Base-by-base conservation (phyloP, 352 stramenopile genomes). In the Phytophthora cryptogea region DNA sequence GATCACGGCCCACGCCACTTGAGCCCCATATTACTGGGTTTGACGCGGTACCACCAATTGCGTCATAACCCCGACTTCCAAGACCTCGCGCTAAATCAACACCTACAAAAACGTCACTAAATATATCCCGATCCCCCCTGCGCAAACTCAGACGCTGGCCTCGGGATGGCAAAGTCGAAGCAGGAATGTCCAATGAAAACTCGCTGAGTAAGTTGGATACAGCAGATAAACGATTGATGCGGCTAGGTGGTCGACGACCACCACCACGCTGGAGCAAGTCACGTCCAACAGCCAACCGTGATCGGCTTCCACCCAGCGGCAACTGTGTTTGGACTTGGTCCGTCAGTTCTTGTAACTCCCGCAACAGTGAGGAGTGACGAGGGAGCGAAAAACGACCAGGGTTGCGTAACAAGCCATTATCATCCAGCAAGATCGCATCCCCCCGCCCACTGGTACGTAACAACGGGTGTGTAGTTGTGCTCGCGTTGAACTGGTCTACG, bases 171-270 rank as follows among this genome's bases (percentile, higher is more conserved):
- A 76, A 43, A 40, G 53, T 54, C 9, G 76, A 76, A 7, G 67
- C 72, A 7, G 83, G 83, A 28, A 92, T 86, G 44, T 94, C 83
- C 13, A 94, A 63, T 6, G 86, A 92, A 54, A 94, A 92, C 33
- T 94, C 86, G 30, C 80, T 93, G 14, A 94, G 64, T 28, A 94
- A 43, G 47, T 92, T 90, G 0, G 83, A 91, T 5, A 92, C 74
- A 10, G 83, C 68, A 31, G 83, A 88, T 44, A 91, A 62, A 14
- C 80, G 74, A 50, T 82, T 92, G 20, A 59, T 80, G 54, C 54
- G 86, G 70, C 64, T 88, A 17, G 82, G 80, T 10, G 83, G 83
- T 31, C 81, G 78, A 3, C 80, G 74, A 17, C 65, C 42, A n/a
- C 51, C 52, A 32, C 48, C 50, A 31, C 78, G 76, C 20, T 76